Evolutionary conservation across 768 basidiomycete genomes (phyloP), one percentile per base, ranked within the genome.

Genomic region (Pholiota molesta): DNA sequence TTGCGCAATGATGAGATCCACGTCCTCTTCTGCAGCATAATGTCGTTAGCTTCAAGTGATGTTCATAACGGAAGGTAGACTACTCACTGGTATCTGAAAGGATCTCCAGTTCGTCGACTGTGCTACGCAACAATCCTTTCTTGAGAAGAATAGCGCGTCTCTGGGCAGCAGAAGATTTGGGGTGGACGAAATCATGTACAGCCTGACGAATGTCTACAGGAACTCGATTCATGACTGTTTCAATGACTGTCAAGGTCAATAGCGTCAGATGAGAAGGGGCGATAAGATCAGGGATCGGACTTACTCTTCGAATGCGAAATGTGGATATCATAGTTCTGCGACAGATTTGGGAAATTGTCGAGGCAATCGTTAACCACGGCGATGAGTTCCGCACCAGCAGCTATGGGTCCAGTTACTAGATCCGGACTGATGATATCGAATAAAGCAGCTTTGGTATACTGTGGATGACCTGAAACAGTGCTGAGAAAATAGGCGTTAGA

Each of bases 341-440:
- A 76, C 47, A 90, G 78, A 65, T 83, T 91, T 8, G 88, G 93
- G 75, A 93, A 94, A 59, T 81, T 83, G 47, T 87, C 83, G 33
- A 95, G 76, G 60, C 85, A 86, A 59, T 88, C 83, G 62, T 84
- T 86, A 16, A 86, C 83, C 16, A 94, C 78, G 2, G 88, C 79
- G 52, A 95, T 84, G 2, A 89, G 76, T 72, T 95, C 94, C 10
- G 90, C 91, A 8, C 84, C 85, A 16, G 92, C 87, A 10, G 90
- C 91, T 26, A 83, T 73, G 9, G 87, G 84, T 1, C 91, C 89
- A 21, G 75, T 79, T 44, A 76, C 78, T 35, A 89, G 69, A 67
- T 94, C 92, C 0, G 86, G 86, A 11, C 90, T 90, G 62, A 95
- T 89, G 56, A 95, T 92, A 71, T 95, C 93, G 64, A 94, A 88